Evolutionary conservation across 2,329 filamentous ascomycete genomes (phyloP).

Genomic region (Chalaropsis ovoidea): DNA sequence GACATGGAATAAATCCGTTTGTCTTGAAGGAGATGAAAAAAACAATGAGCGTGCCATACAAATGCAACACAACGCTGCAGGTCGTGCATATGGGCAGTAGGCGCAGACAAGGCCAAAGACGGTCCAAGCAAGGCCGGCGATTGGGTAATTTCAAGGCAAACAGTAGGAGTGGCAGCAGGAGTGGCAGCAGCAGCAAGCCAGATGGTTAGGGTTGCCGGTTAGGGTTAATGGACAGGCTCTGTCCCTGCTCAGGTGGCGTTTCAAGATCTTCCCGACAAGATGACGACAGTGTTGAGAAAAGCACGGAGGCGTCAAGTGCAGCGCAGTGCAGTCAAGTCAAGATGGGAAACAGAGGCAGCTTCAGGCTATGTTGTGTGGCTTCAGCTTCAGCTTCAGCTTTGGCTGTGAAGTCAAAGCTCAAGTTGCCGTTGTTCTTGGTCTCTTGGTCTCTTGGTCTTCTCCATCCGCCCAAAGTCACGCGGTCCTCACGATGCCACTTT

Average conservation of each 20-base stretch:
- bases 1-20: too few species aligned
- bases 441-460: neutral
- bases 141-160: neutral
- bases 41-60: too few species aligned
- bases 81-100: neutral
- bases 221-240: too few species aligned
- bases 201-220: neutral
- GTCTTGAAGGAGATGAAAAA: neutral
- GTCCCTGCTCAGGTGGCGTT: neutral
- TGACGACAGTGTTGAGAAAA: neutral
- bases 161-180: neutral
- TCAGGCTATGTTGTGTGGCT: neutral
- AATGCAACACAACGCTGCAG: neutral
- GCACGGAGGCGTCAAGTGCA: too few species aligned
- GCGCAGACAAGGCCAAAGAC: too few species aligned
- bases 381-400: slow-evolving; percentile 8
- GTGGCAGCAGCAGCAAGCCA: neutral
- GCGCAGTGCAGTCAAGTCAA: too few species aligned
- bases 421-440: neutral
- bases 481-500: too few species aligned
- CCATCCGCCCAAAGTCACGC: too few species aligned
- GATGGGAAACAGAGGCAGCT: neutral
- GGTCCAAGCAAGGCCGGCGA: neutral
- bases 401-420: neutral
- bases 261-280: slow-evolving; percentile 11